phyloP scores from a whole-genome alignment of 257 asterid genomes.

The Gardenia jasminoides region DNA sequence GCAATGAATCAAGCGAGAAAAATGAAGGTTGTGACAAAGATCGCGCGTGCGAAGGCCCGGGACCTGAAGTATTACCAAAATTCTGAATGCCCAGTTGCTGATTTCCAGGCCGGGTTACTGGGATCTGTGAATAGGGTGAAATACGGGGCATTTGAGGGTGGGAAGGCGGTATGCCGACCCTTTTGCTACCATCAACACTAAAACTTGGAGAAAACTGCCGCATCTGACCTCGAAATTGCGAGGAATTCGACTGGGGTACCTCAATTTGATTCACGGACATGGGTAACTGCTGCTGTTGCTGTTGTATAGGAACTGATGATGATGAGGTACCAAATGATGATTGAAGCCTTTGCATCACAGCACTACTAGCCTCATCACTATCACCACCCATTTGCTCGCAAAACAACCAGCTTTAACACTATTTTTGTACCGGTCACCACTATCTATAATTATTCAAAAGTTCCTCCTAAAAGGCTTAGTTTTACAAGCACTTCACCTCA shows the following conservation, averaged over 20 bases:
- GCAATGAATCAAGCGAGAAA: constrained; percentile 76
- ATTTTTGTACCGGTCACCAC: background rate
- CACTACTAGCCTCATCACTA: constrained; percentile 50
- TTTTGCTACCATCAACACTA: constrained; percentile 51
- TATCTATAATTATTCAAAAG: background rate
- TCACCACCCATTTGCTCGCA: constrained; percentile 57
- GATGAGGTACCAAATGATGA: constrained; percentile 75
- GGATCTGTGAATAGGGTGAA: constrained; percentile 86
- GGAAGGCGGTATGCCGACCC: constrained; percentile 87
- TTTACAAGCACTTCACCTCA: background rate
- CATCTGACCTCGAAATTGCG: constrained; percentile 61
- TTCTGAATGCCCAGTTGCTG: constrained; percentile 63
- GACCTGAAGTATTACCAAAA: constrained; percentile 30
- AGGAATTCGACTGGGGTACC: constrained; percentile 55
- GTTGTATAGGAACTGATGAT: constrained; percentile 51
- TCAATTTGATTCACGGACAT: constrained; percentile 54
- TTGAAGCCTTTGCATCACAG: constrained; percentile 63
- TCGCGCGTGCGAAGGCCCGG: constrained; percentile 63
- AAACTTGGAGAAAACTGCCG: constrained; percentile 56
- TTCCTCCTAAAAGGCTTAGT: background rate
- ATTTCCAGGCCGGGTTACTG: constrained; percentile 42
- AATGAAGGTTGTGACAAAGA: constrained; percentile 79
- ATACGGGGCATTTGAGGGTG: constrained; percentile 92
- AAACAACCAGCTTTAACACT: constrained; percentile 1
- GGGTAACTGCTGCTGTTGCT: constrained; percentile 11